phyloP scores from a whole-genome alignment of 2,329 filamentous ascomycete species.

The Hansfordia pulvinata region DNA sequence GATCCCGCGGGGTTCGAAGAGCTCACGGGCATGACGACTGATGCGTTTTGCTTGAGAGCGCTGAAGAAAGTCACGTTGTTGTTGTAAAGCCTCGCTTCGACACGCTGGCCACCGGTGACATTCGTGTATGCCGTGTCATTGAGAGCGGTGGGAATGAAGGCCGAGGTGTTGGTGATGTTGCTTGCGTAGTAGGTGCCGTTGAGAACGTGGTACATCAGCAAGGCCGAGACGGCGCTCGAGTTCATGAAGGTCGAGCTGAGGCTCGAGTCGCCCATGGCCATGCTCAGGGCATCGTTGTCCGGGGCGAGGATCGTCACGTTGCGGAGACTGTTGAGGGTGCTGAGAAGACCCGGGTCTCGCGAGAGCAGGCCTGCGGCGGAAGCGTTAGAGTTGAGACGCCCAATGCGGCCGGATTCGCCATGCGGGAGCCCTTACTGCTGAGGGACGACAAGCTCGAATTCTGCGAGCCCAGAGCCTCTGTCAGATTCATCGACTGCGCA shows the following conservation, averaged over 20 bases:
- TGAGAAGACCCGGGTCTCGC: conserved; percentile 5
- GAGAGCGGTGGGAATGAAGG: conserved; percentile 27
- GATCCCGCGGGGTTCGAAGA: not conserved
- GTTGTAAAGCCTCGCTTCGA: conserved; percentile 27
- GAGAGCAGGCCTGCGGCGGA: conserved; percentile 6
- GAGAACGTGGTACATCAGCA: conserved; percentile 45
- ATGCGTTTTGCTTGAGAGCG: conserved; percentile 33
- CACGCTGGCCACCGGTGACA: conserved; percentile 44
- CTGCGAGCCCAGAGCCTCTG: conserved; percentile 8
- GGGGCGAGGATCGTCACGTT: conserved; percentile 48
- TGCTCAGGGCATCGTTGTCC: conserved; percentile 32
- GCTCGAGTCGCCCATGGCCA: conserved; percentile 12
- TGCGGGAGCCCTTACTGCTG: conserved; percentile 4
- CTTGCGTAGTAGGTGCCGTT: conserved; percentile 29
- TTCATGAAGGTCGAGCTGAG: conserved; percentile 9
- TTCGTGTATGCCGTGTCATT: conserved; percentile 38
- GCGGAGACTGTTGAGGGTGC: conserved; percentile 5
- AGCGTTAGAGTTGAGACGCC: not conserved
- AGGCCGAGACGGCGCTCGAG: conserved; percentile 23
- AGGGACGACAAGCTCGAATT: conserved; percentile 8
- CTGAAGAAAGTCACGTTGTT: conserved; percentile 34
- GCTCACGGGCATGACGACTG: conserved; percentile 32
- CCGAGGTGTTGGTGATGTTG: conserved; percentile 13
- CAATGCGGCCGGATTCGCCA: not conserved
- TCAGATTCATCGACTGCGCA: too few species aligned